Conservation (phyloP, 176 grass and related monocot species). For the Canna indica region DNA sequence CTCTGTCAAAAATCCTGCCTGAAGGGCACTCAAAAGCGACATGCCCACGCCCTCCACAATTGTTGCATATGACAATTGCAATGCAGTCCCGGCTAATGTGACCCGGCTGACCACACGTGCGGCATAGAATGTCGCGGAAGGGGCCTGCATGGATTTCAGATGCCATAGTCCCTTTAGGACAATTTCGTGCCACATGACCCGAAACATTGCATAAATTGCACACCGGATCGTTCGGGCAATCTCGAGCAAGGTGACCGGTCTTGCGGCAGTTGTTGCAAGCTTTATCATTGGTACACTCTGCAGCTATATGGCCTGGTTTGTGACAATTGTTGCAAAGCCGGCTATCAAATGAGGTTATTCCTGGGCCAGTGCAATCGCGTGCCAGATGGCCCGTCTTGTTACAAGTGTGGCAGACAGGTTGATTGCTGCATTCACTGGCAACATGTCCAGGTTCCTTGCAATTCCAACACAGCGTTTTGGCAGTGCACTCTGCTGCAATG, state of each 20-base stretch:
- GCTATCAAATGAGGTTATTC: slow-evolving; percentile 11
- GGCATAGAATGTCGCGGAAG: slow-evolving; percentile 45
- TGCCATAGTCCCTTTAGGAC: slow-evolving; percentile 56
- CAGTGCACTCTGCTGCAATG: slow-evolving; percentile 67
- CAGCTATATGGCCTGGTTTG: slow-evolving; percentile 69
- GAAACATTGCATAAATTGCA: slow-evolving; percentile 87
- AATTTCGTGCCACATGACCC: slow-evolving; percentile 61
- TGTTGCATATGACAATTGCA: slow-evolving; percentile 51
- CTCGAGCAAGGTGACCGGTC: slow-evolving; percentile 68
- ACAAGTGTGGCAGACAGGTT: slow-evolving; percentile 69
- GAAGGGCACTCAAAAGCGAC: slow-evolving; percentile 74
- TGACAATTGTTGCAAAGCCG: slow-evolving; percentile 87
- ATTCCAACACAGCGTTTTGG: slow-evolving; percentile 76
- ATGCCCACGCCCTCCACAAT: slow-evolving; percentile 80
- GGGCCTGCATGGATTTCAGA: slow-evolving; percentile 50
- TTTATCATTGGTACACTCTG: slow-evolving; percentile 65
- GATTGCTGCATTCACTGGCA: slow-evolving; percentile 71
- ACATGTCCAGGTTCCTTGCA: slow-evolving; percentile 78
- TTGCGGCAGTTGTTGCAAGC: slow-evolving; percentile 93
- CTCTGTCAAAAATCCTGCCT: slow-evolving; percentile 45
- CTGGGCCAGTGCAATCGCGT: slow-evolving; percentile 51
- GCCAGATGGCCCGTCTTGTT: slow-evolving; percentile 78
- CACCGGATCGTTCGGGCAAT: slow-evolving; percentile 73
- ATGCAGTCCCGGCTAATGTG: slow-evolving; percentile 63
- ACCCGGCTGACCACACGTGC: slow-evolving; percentile 52